A percentile compares a stretch with the other conserved stretches of the same genome.
Evolutionary conservation across 306 rosid genomes (phyloP).

Genomic region (Comarum palustre): DNA sequence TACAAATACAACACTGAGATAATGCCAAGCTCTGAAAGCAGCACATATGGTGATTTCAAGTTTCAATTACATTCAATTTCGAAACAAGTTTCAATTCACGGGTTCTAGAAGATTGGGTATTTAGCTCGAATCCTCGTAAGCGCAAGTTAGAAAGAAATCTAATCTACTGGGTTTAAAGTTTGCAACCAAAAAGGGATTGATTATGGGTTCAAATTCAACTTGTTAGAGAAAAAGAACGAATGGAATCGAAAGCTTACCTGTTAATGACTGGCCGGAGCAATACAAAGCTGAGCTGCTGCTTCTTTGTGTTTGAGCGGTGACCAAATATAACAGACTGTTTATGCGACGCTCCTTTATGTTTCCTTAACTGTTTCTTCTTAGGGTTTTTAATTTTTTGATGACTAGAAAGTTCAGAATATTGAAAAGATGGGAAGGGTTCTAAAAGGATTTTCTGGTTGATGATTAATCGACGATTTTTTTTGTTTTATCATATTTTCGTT

Average conservation of each 20-base stretch:
- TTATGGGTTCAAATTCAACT: neutral
- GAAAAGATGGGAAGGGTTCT: no score
- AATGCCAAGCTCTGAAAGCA: neutral
- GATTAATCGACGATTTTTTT: no score
- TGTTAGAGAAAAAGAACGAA: neutral
- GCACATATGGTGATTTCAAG: neutral
- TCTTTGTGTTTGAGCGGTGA: neutral
- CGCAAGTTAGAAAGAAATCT: neutral
- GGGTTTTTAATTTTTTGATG: neutral
- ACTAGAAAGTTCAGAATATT: no score
- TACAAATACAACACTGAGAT: neutral
- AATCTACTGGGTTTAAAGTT: neutral
- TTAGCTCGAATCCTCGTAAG: neutral
- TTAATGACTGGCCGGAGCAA: neutral
- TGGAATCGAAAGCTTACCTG: neutral
- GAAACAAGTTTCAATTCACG: neutral
- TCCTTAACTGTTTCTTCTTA: neutral
- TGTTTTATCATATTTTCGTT: no score
- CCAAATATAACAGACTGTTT: neutral
- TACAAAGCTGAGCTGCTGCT: neutral
- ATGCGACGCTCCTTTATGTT: neutral
- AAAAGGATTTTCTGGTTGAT: no score
- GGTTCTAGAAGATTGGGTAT: neutral
- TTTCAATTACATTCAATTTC: neutral
- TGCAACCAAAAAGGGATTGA: neutral